These are phyloP conservation scores for Lasiosphaeris hirsuta DNA, from an alignment of 495 filamentous ascomycete species.

Conservation along the genomic window DNA sequence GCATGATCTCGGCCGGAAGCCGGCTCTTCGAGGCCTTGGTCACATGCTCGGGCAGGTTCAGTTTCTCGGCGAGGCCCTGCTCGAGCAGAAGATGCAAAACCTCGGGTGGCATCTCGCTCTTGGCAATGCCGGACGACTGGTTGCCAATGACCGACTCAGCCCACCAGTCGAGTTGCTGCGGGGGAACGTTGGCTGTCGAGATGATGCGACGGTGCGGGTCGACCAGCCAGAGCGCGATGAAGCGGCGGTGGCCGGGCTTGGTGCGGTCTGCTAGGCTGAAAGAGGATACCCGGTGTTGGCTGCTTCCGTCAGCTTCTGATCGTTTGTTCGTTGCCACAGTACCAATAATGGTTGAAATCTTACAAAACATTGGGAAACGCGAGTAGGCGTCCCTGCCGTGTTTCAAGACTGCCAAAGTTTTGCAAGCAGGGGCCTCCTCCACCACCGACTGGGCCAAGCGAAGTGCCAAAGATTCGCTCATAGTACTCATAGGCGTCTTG, in stretches of 20 bases:
- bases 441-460: not conserved
- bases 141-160: conserved; percentile 25
- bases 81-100: conserved; percentile 36
- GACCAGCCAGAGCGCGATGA: conserved; percentile 57
- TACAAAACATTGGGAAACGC: conserved; percentile 40
- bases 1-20: conserved; percentile 41
- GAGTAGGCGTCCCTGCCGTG: conserved; percentile 32
- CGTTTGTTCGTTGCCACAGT: not conserved
- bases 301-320: not conserved
- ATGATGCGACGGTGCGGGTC: conserved; percentile 51
- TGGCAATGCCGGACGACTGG: not conserved
- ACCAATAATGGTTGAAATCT: not conserved
- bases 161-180: conserved; percentile 47
- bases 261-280: conserved; percentile 48
- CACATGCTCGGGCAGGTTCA: conserved; percentile 20
- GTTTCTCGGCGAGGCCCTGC: conserved; percentile 17
- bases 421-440: conserved; percentile 19
- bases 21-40: not conserved
- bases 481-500: conserved; percentile 24
- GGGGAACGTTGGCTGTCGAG: conserved; percentile 57
- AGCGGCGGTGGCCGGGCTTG: conserved; percentile 52
- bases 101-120: conserved; percentile 23
- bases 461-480: conserved; percentile 28
- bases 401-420: conserved; percentile 32
- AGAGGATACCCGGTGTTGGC: conserved; percentile 49